Conservation (phyloP, 495 filamentous ascomycete species). For the Chaetomium cochliodes region DNA sequence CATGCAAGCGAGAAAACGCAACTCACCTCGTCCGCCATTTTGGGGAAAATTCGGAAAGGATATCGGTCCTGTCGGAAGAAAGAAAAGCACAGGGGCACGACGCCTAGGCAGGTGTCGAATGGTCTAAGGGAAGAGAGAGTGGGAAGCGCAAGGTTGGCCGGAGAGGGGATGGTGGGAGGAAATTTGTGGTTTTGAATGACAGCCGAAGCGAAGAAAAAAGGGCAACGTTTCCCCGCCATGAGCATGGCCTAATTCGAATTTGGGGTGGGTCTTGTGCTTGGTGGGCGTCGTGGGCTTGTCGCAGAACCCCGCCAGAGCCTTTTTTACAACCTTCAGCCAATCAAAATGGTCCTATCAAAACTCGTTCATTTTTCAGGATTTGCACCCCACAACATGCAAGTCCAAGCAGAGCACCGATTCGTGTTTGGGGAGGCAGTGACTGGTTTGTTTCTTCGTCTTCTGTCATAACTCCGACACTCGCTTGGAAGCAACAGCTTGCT, state of each 20-base stretch:
- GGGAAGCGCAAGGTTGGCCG: slow-evolving; percentile 28
- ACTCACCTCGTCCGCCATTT: slow-evolving; percentile 54
- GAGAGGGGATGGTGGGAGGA: slow-evolving; percentile 31
- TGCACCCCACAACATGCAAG: background rate
- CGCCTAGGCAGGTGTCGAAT: slow-evolving; percentile 31
- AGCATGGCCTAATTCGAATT: slow-evolving; percentile 12
- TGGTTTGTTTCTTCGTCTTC: too few relatives aligned
- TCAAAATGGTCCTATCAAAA: background rate
- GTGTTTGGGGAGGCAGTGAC: too few relatives aligned
- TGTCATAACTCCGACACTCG: too few relatives aligned
- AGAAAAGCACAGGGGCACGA: slow-evolving; percentile 34
- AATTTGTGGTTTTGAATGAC: slow-evolving; percentile 33
- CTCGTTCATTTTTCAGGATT: slow-evolving; percentile 1
- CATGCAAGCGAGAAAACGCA: slow-evolving; percentile 4
- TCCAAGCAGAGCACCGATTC: too few relatives aligned
- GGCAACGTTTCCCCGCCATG: slow-evolving; percentile 26
- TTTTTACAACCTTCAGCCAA: background rate
- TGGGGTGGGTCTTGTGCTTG: slow-evolving; percentile 1
- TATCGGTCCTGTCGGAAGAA: slow-evolving; percentile 30
- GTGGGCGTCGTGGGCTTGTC: background rate
- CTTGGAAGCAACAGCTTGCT: too few relatives aligned
- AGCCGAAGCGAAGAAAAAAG: slow-evolving; percentile 27
- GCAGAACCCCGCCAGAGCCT: background rate
- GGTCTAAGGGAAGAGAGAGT: slow-evolving; percentile 25
- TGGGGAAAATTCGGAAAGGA: slow-evolving; percentile 41